Percentiles rank a stretch among this genome's conserved stretches.
phyloP scores from a whole-genome alignment of 768 basidiomycete species.

The Termitomyces sp. region DNA sequence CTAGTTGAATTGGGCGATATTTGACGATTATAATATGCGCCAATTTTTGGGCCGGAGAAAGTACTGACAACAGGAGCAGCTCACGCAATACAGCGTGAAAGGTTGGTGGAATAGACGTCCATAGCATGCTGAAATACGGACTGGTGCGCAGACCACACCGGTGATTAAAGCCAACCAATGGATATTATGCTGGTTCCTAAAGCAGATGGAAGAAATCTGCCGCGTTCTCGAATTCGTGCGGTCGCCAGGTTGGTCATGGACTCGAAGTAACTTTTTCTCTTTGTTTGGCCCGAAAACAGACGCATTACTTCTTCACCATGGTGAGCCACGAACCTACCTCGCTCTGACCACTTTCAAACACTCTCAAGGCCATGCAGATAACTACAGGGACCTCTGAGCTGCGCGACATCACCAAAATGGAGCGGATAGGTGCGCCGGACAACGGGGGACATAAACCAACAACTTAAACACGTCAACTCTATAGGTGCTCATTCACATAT shows the following conservation, averaged over 20 bases:
- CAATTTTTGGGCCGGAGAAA: too few species aligned
- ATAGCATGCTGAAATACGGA: neutral
- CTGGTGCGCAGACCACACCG: too few species aligned
- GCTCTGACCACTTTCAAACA: neutral
- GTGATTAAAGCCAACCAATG: too few species aligned
- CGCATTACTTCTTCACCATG: conserved; percentile 5
- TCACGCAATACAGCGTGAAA: neutral
- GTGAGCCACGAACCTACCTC: neutral
- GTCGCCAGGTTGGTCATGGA: conserved; percentile 33
- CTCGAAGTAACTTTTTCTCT: neutral
- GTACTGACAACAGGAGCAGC: neutral
- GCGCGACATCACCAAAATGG: conserved; percentile 87
- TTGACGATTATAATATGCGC: too few species aligned
- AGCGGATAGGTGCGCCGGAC: conserved; percentile 67
- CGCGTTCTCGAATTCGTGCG: too few species aligned
- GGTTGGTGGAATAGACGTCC: neutral
- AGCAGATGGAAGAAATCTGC: too few species aligned
- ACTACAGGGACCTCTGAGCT: conserved; percentile 73
- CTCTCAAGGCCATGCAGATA: conserved; percentile 54
- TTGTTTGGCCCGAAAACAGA: conserved; percentile 10
- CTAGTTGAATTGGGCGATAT: too few species aligned
- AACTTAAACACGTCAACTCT: conserved; percentile 11
- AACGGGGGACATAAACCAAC: neutral
- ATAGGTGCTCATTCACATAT: conserved; percentile 92
- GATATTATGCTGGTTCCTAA: too few species aligned